Evolutionary conservation across 129 eudicot genomes (phyloP).

Genomic region (Pittosporum tobira): DNA sequence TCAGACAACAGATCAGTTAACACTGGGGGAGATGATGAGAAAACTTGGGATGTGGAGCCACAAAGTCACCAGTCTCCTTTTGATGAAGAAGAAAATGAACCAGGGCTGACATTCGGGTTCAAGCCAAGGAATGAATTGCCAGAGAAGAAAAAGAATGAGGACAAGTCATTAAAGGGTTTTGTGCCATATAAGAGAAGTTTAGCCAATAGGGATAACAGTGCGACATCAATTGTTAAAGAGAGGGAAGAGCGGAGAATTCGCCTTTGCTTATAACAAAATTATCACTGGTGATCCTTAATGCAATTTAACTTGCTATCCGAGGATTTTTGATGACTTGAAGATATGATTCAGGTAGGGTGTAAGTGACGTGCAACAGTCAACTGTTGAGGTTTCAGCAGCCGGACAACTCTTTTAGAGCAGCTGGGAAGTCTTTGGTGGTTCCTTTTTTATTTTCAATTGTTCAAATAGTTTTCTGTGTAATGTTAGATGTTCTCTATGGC

Average conservation of each 20-base stretch:
- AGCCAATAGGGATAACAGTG: conserved; percentile 36
- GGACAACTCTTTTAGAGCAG: no score
- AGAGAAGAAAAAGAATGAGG: conserved; percentile 15
- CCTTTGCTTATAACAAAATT: conserved; percentile 51
- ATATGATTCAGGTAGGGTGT: background rate
- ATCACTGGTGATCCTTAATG: background rate
- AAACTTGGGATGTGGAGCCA: conserved; percentile 24
- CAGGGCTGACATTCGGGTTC: conserved; percentile 9
- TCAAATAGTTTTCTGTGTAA: background rate
- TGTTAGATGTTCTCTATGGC: no score
- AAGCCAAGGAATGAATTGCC: conserved; percentile 28
- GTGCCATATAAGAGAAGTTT: conserved; percentile 81
- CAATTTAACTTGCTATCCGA: background rate
- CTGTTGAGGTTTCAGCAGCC: no score
- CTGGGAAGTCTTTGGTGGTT: no score
- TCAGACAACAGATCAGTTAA: conserved; percentile 35
- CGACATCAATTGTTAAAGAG: conserved; percentile 32
- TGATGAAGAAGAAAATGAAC: conserved; percentile 14
- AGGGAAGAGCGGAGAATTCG: conserved; percentile 52
- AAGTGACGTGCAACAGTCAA: background rate
- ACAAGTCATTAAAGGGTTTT: conserved; percentile 31
- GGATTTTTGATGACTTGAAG: background rate
- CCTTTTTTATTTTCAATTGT: background rate
- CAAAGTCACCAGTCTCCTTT: conserved; percentile 11
- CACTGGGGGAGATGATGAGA: conserved; percentile 9